A percentile compares a stretch with the other conserved stretches of the same genome.
Evolutionary conservation across 1,284 basidiomycete species (phyloP).

Genomic region (Cutaneotrichosporon spelunceum): DNA sequence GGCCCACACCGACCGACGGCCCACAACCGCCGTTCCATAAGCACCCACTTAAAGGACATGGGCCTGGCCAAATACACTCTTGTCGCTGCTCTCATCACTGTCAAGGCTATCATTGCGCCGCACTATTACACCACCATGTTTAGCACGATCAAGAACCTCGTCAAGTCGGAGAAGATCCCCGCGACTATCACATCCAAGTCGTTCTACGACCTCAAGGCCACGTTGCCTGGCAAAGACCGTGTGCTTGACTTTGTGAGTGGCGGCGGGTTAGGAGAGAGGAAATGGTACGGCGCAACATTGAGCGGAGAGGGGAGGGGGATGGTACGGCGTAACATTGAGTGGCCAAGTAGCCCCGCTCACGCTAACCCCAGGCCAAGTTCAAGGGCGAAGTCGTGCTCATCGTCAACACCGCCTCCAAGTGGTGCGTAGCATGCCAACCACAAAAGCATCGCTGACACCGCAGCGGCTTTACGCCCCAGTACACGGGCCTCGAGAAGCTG

Average conservation of each 20-base stretch:
- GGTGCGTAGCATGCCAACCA: constrained; percentile 32
- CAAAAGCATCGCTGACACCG: neutral
- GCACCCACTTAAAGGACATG: neutral
- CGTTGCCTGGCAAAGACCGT: constrained; percentile 45
- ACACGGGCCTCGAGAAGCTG: constrained; percentile 55
- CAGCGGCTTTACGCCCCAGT: constrained; percentile 35
- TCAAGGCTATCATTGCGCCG: neutral
- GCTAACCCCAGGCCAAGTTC: constrained; percentile 31
- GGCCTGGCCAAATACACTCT: neutral
- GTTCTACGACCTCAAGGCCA: constrained; percentile 53
- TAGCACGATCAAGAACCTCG: constrained; percentile 15
- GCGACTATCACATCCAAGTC: constrained; percentile 30
- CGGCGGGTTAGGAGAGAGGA: neutral
- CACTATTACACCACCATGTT: constrained; percentile 14
- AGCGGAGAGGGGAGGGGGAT: neutral
- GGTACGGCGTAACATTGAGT: no score
- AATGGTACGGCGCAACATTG: neutral
- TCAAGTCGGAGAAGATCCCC: constrained; percentile 38
- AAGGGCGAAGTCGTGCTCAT: constrained; percentile 58
- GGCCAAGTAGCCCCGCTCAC: no score
- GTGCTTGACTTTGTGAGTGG: constrained; percentile 43
- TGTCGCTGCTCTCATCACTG: neutral
- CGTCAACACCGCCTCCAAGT: constrained; percentile 58
- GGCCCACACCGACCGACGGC: no score
- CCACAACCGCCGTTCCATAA: neutral